Conservation (phyloP, 2,329 filamentous ascomycete genomes). For the Cryphonectria nitschkei region DNA sequence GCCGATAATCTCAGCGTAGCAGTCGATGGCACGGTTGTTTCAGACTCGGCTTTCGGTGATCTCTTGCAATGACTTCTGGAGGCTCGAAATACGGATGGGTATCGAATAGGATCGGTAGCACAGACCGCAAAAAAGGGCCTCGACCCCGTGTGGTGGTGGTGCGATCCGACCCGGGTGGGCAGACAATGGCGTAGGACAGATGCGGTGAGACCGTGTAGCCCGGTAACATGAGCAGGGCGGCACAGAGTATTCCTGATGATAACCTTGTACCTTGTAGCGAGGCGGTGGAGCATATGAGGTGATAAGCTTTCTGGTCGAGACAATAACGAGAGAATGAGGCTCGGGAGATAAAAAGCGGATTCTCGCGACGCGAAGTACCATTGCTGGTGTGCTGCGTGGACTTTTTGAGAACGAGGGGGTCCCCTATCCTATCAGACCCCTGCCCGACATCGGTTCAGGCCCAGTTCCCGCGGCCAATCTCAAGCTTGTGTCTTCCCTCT, state of each 20-base stretch:
- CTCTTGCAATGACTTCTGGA: background rate
- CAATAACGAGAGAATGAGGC: constrained; percentile 12
- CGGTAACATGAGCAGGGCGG: constrained; percentile 7
- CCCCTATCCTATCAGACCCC: background rate
- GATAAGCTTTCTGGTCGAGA: constrained; percentile 12
- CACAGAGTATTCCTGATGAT: background rate
- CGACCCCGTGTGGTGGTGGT: constrained; percentile 16
- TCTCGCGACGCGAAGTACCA: constrained; percentile 25
- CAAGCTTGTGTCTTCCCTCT: background rate
- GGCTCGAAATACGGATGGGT: background rate
- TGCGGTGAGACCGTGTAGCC: background rate
- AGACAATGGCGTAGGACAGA: constrained; percentile 27
- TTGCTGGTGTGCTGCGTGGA: background rate
- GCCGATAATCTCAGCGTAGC: background rate
- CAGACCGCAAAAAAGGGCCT: background rate
- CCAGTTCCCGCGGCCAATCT: constrained; percentile 2
- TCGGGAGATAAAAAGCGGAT: constrained; percentile 22
- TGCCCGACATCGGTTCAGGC: constrained; percentile 3
- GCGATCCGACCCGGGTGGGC: constrained; percentile 25
- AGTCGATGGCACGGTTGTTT: constrained; percentile 8
- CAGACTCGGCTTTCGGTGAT: constrained; percentile 21
- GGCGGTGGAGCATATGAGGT: constrained; percentile 12
- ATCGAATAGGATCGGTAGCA: background rate
- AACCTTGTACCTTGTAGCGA: constrained; percentile 2
- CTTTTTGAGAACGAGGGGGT: background rate